Evolutionary conservation across 1,284 basidiomycete species (phyloP).

Genomic region (Naganishia albida): DNA sequence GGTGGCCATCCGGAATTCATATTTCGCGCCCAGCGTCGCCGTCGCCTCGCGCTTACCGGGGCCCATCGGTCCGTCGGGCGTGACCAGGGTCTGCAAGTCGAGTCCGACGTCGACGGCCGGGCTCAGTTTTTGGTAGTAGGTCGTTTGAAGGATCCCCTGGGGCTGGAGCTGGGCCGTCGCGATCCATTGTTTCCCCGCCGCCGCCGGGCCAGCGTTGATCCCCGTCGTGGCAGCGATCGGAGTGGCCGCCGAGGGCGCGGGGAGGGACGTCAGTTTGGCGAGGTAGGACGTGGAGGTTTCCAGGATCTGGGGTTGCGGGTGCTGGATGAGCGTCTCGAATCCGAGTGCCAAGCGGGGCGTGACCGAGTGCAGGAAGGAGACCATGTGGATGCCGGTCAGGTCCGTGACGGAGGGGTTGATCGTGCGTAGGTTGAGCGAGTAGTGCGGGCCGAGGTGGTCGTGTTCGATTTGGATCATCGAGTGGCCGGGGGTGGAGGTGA

Average conservation of each 20-base stretch:
- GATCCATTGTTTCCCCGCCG: slow-evolving; percentile 74
- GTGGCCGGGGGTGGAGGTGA: slow-evolving; percentile 62
- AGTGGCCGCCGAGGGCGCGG: slow-evolving; percentile 52
- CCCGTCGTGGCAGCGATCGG: slow-evolving; percentile 42
- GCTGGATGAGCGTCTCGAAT: slow-evolving; percentile 83
- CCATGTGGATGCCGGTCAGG: slow-evolving; percentile 89
- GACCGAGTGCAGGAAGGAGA: slow-evolving; percentile 92
- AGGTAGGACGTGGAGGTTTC: slow-evolving; percentile 83
- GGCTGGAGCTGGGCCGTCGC: slow-evolving; percentile 88
- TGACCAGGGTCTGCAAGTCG: slow-evolving; percentile 81
- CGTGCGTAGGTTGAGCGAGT: slow-evolving; percentile 81
- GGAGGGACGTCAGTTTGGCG: slow-evolving; percentile 74
- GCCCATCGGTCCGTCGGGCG: slow-evolving; percentile 59
- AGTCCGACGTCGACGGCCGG: slow-evolving; percentile 99
- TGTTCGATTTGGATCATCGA: slow-evolving; percentile 93
- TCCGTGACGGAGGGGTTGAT: slow-evolving; percentile 90
- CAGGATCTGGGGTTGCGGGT: slow-evolving; percentile 68
- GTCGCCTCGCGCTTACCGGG: slow-evolving; percentile 80
- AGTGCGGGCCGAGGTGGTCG: slow-evolving; percentile 88
- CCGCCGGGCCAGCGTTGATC: slow-evolving; percentile 34
- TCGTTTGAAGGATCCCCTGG: slow-evolving; percentile 83
- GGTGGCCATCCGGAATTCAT: slow-evolving; percentile 89
- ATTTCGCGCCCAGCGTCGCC: slow-evolving; percentile 91
- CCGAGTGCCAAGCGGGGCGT: slow-evolving; percentile 89
- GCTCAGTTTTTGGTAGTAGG: slow-evolving; percentile 94